Evolutionary conservation across 768 basidiomycete genomes (phyloP).

Genomic region (Pisolithus orientalis): DNA sequence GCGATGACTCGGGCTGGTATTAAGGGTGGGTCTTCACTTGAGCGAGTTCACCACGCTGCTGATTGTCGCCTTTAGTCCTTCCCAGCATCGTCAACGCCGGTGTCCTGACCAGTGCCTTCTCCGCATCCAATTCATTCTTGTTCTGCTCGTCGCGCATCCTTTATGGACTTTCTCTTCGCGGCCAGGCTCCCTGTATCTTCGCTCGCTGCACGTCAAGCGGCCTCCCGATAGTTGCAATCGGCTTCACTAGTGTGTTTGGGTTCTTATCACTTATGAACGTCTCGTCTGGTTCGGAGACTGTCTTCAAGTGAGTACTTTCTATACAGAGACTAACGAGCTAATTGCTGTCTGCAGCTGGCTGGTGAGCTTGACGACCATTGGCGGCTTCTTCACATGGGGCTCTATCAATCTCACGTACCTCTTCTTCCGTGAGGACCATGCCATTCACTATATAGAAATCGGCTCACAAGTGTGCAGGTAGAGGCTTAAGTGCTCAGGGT

Average conservation of each 20-base stretch:
- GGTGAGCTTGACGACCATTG: conserved; percentile 59
- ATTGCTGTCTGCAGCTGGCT: conserved; percentile 48
- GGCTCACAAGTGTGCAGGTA: conserved; percentile 32
- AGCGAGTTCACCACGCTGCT: not conserved
- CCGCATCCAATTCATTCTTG: conserved; percentile 60
- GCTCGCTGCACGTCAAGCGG: conserved; percentile 43
- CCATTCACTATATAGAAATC: not conserved
- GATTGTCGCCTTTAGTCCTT: conserved; percentile 31
- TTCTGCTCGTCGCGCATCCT: conserved; percentile 43
- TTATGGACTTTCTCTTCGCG: conserved; percentile 39
- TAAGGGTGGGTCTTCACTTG: conserved; percentile 32
- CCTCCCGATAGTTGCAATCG: conserved; percentile 39
- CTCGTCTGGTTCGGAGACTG: conserved; percentile 42
- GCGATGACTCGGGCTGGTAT: conserved; percentile 67
- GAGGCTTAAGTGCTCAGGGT: conserved; percentile 66
- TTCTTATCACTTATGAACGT: conserved; percentile 63
- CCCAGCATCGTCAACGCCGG: conserved; percentile 67
- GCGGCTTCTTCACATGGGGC: conserved; percentile 65
- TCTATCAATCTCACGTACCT: conserved; percentile 68
- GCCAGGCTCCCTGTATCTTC: conserved; percentile 48
- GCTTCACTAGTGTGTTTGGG: conserved; percentile 31
- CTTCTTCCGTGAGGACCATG: conserved; percentile 49
- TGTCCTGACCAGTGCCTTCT: conserved; percentile 68
- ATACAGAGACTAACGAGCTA: not conserved
- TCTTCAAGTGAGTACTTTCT: conserved; percentile 16